Percentiles rank a stretch among this genome's conserved stretches.
These are phyloP conservation scores for Calocybe indica DNA, from an alignment of 768 basidiomycete genomes.

Conservation along the genomic window DNA sequence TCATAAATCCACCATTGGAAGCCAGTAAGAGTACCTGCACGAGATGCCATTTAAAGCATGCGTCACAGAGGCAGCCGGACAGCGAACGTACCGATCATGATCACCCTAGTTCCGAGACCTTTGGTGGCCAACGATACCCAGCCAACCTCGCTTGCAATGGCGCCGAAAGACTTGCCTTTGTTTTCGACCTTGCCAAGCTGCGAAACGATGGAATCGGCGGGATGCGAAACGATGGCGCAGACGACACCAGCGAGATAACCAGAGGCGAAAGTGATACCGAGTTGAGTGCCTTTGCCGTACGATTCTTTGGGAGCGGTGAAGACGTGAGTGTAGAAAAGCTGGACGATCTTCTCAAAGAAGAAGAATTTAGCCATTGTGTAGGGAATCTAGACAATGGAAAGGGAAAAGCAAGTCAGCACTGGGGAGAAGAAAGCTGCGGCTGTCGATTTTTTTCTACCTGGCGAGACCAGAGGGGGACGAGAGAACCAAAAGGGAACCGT, in stretches of 20 bases:
- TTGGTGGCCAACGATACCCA: slow-evolving; percentile 63
- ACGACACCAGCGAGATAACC: slow-evolving; percentile 96
- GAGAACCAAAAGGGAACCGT: slow-evolving; percentile 80
- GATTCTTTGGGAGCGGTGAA: slow-evolving; percentile 74
- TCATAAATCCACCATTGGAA: slow-evolving; percentile 97
- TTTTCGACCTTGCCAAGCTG: slow-evolving; percentile 87
- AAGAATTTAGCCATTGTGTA: slow-evolving; percentile 99
- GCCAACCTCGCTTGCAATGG: slow-evolving; percentile 70
- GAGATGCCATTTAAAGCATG: background rate
- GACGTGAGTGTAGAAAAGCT: slow-evolving; percentile 84
- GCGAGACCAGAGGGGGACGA: slow-evolving; percentile 85
- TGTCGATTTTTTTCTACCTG: slow-evolving; percentile 38
- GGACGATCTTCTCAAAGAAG: slow-evolving; percentile 89
- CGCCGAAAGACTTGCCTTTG: slow-evolving; percentile 72
- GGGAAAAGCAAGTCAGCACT: background rate
- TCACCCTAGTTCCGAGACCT: slow-evolving; percentile 81
- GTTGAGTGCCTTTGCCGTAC: slow-evolving; percentile 79
- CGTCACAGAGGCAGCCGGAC: slow-evolving; percentile 12
- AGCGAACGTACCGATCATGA: slow-evolving; percentile 67
- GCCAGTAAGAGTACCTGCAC: slow-evolving; percentile 45
- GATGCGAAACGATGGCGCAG: slow-evolving; percentile 94
- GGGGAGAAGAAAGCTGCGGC: background rate
- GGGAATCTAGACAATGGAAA: slow-evolving; percentile 56
- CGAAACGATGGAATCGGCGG: slow-evolving; percentile 90
- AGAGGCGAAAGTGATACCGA: slow-evolving; percentile 83